Base-by-base conservation (phyloP, 2,329 filamentous ascomycete genomes). In the Sporothrix variecibatus region DNA sequence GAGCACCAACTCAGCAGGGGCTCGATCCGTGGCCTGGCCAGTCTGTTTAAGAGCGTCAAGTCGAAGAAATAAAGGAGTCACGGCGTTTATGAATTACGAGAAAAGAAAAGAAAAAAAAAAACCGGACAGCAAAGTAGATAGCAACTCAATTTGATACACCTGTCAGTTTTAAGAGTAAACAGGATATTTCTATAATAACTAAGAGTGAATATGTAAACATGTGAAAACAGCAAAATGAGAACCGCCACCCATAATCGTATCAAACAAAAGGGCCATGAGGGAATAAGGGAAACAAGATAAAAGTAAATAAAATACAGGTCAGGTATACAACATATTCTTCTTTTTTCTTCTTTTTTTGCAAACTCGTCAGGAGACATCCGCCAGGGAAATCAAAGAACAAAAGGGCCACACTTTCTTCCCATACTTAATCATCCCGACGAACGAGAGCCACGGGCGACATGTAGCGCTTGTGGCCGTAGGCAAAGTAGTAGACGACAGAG, bases 401-500 rank as follows among this genome's bases (percentile, higher is more conserved):
- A 67, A 11, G 23, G 2, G 17, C 8, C 65, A 71, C 73, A 68
- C 72, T 74, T 68, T 8, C 58, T 62, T 40, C 23, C 20, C 34
- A 8, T 58, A 46, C 38, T 56, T 72, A 72, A 28, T 73, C 62
- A 9, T 11, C 69, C 4, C 78, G 76, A 40, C 75, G 75, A 9
- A 80, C 75, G 17, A 79, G 74, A 2, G 73, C 69, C 2, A 78
- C 77, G 0, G 79, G 79, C 7, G 79, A 67, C 43, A 65, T 76
- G 51, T 80, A 80, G 23, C 49, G 58, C 67, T 77, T 76, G 71
- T 60, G 77, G 64, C 80, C 80, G 3, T 75, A 74, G 40, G 80
- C 74, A 67, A 81, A 77, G 76, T 85, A 86, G 75, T 85, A 85
- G 1, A 79, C 76, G 17, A 82, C 76, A 17, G 83, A 82, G 62